Evolutionary conservation across 2,329 filamentous ascomycete species (phyloP), one percentile per base, ranked within the genome.

Genomic region (Tolypocladium tundrense): DNA sequence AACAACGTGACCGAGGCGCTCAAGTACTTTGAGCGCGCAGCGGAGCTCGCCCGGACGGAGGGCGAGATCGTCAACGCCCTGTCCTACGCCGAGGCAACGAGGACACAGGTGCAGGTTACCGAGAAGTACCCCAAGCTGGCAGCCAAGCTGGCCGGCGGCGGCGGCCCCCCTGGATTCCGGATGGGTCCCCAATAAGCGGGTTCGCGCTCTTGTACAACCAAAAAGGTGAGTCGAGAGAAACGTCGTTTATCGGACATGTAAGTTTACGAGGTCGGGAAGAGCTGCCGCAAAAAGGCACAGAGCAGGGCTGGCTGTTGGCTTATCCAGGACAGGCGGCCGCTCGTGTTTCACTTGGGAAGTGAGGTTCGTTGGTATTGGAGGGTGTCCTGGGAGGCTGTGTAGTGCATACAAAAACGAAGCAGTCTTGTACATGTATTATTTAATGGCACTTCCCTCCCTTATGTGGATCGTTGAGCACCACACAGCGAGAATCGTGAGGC

Each of bases 51-150:
- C 53, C 83, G 94, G 66, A 99, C 94, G 40, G 93, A 97, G 68
- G 90, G 89, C 60, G 94, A 99, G 78, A 92, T 97, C 62, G 86
- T 97, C 65, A 97, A 97, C 69, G 94, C 94, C 8, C 82, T 99
- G 21, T 96, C 91, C 24, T 99, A 99, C 70, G 94, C 94, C 37
- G 94, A 99, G 75, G 94, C 94, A 24, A 97, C 94, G 43, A 84
- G 94, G 68, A 97, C 94, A 62, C 94, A 99, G 75, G 84, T 99
- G 61, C 90, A 96, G 76, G 89, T 94, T 19, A 88, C 91, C 70
- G 87, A 92, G 75, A 90, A 90, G 75, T 93, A 93, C 70, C 90
- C 90, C 45, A 85, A 91, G 72, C 80, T 94, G 56, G 88, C 88
- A 16, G 84, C 82, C 60, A 88, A 88, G 71, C 79, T 93, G 63